Evolutionary conservation across 345 rosid genomes (phyloP), one percentile per base, ranked within the genome.

Genomic region (Passiflora organensis): DNA sequence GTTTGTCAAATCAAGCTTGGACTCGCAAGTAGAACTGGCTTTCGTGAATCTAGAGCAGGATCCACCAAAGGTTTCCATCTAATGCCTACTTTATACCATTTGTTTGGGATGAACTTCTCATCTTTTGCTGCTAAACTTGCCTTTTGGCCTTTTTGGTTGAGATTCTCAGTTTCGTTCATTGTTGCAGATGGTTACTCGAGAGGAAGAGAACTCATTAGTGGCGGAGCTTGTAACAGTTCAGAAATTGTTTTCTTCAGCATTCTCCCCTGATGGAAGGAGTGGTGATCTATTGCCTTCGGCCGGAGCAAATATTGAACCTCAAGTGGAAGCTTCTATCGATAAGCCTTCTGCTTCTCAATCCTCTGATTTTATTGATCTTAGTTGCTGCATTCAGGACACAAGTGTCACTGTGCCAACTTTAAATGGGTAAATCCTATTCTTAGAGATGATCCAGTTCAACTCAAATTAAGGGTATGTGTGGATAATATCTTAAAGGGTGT

Each of bases 351-450:
- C 76, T 68, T 78, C 83, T 54, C 74, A 60, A 41, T 72, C 87
- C 58, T 66, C 82, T 53, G 70, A 64, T 32, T 54, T 59, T 54
- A 69, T 87, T 70, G 88, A 91, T 80, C 84, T 87, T 56, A 91
- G 89, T 58, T 66, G 73, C 72, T 85, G 86, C 70, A 71, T 91
- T 76, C 73, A 73, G 52, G 82, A 80, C 58, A 82, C 85, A 17
- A 66, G 82, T 64, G 72, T 85, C 68, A 85, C 96, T 37, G 72
- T 91, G 68, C 97, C 97, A 64, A 91, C 96, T 32, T 52, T 85
- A 48, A 87, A 87, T 64, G 96, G 95, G 97, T 87, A 82, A 67
- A 10, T 60, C 54, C 55, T 21, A 64, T 52, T 44, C 19, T 42
- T 28, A 34, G 41, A 22, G 14, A 43, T 39, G 25, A 12, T 51